A percentile compares a stretch with the other conserved stretches of the same genome.
Conservation (phyloP, 169 alveolate genomes). For the Eimeria zaria region DNA sequence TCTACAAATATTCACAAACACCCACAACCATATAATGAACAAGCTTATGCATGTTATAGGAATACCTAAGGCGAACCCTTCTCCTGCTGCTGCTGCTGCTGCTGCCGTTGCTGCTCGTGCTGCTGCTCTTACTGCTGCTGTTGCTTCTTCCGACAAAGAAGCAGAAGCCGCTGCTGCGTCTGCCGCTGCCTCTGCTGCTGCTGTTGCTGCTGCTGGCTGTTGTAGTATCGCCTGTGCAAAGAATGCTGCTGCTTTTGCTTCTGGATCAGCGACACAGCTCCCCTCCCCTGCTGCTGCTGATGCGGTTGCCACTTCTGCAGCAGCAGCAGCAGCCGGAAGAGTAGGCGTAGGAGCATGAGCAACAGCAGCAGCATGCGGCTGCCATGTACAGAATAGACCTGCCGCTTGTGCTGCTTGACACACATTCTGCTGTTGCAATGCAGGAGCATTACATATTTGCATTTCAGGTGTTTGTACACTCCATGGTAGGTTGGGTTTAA, state of each 20-base stretch:
- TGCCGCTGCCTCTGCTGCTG: not conserved
- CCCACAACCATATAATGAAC: constrained; percentile 33
- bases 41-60: not conserved
- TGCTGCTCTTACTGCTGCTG: not conserved
- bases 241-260: constrained; percentile 61
- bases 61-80: not conserved
- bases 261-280: constrained; percentile 36
- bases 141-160: not conserved
- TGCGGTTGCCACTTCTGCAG: not conserved
- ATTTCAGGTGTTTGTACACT: not conserved
- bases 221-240: constrained; percentile 1
- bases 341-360: too few relatives aligned
- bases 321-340: constrained; percentile 38
- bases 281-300: constrained; percentile 45
- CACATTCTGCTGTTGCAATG: constrained; percentile 9
- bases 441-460: not conserved
- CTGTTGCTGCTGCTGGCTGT: not conserved
- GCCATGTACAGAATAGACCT: constrained; percentile 18
- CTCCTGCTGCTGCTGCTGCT: not conserved
- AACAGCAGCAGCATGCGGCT: constrained; percentile 17
- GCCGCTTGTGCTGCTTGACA: constrained; percentile 19
- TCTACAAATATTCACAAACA: not conserved
- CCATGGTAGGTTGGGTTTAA: constrained; percentile 62
- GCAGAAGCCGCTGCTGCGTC: not conserved
- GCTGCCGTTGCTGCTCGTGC: not conserved